Evolutionary conservation across 1,139 yeast genomes (phyloP).

Genomic region (Sugiyamaella pinicola): DNA sequence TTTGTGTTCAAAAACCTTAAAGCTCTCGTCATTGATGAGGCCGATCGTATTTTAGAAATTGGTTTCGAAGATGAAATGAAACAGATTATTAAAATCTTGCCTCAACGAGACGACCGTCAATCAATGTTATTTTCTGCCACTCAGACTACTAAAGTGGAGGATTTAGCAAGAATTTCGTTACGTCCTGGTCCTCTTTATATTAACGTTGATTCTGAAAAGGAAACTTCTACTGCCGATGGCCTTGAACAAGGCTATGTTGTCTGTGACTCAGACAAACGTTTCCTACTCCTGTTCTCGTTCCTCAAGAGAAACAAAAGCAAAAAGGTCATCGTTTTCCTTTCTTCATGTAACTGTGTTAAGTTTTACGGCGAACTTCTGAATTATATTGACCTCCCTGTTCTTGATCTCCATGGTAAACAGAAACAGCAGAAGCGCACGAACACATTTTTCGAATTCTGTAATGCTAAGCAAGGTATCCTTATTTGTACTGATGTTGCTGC

Average conservation of each 20-base stretch:
- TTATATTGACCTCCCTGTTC: slow-evolving; percentile 93
- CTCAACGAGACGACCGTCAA: slow-evolving; percentile 84
- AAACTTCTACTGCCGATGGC: slow-evolving; percentile 91
- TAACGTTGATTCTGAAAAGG: slow-evolving; percentile 82
- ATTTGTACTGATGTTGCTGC: slow-evolving; percentile 98
- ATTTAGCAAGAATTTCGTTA: slow-evolving; percentile 92
- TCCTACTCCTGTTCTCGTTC: slow-evolving; percentile 85
- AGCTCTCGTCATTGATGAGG: slow-evolving; percentile 93
- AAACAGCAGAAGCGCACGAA: slow-evolving; percentile 98
- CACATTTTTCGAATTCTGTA: slow-evolving; percentile 96
- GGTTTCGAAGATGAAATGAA: slow-evolving; percentile 99
- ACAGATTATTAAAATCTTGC: slow-evolving; percentile 91
- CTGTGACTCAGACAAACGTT: slow-evolving; percentile 94
- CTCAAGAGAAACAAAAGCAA: slow-evolving; percentile 82
- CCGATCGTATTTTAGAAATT: slow-evolving; percentile 93
- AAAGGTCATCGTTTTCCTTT: slow-evolving; percentile 90
- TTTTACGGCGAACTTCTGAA: slow-evolving; percentile 92
- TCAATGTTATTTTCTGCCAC: slow-evolving; percentile 98
- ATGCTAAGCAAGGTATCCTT: slow-evolving; percentile 89
- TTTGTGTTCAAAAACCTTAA: slow-evolving; percentile 92
- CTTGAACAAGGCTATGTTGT: slow-evolving; percentile 98
- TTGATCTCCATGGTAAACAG: slow-evolving; percentile 96
- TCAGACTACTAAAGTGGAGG: slow-evolving; percentile 98
- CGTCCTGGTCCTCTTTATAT: slow-evolving; percentile 95
- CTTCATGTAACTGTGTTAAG: slow-evolving; percentile 96